Conservation (phyloP, 73 alveolate species). For the Paramecium biaurelia region DNA sequence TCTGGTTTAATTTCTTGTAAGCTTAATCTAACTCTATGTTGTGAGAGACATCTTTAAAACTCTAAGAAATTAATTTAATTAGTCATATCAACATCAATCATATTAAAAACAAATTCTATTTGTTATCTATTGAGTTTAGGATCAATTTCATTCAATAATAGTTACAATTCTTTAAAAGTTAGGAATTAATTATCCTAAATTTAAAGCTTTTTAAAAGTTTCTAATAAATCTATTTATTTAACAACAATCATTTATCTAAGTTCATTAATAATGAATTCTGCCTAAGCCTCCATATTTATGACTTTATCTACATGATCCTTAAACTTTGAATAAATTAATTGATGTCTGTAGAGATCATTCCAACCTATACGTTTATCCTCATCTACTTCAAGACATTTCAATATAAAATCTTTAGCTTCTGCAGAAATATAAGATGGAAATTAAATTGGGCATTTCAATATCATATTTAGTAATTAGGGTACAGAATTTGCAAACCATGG, state of each 20-base stretch:
- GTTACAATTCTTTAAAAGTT: neutral
- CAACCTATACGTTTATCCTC: slow-evolving; percentile 57
- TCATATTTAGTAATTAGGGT: neutral
- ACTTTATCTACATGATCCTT: neutral
- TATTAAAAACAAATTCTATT: slow-evolving; percentile 23
- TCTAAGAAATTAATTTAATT: neutral
- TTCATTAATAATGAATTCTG: slow-evolving; percentile 1
- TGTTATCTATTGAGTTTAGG: neutral
- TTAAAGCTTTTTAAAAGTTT: neutral
- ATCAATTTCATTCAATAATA: neutral
- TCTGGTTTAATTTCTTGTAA: neutral
- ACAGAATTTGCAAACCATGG: slow-evolving; percentile 45
- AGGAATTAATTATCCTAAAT: neutral
- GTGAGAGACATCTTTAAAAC: neutral
- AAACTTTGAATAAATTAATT: neutral
- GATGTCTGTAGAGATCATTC: slow-evolving; percentile 46
- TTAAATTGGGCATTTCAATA: neutral
- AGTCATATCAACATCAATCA: neutral
- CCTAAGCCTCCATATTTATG: neutral
- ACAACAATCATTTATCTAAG: neutral
- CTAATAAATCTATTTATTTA: slow-evolving; percentile 16
- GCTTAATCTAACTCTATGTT: neutral
- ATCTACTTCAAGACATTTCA: neutral
- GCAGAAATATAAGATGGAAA: slow-evolving; percentile 55
- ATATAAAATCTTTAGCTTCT: slow-evolving; percentile 53